Percentiles rank a stretch among this genome's conserved stretches.
Evolutionary conservation across 108 stramenopile genomes (phyloP).

Genomic region (Schizochytrium sp.): DNA sequence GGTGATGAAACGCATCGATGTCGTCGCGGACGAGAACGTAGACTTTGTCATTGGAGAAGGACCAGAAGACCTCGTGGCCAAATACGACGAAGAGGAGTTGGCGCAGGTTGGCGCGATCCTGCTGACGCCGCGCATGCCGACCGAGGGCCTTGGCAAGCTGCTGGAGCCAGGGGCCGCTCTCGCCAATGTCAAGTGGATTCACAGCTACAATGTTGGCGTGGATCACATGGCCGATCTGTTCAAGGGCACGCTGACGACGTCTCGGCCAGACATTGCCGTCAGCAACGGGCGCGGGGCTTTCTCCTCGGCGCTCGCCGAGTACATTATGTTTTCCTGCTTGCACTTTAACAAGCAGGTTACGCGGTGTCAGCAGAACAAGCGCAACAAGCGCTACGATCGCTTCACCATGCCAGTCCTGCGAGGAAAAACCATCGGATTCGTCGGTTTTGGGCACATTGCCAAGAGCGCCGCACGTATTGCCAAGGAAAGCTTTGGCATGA

Average conservation of each 20-base stretch:
- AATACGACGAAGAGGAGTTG: too few species aligned
- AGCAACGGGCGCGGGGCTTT: conserved; percentile 31
- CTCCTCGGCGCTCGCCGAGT: conserved; percentile 25
- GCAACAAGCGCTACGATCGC: neutral
- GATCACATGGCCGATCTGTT: neutral
- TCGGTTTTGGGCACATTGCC: conserved; percentile 86
- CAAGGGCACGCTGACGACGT: neutral
- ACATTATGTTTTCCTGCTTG: neutral
- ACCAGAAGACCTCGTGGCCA: too few species aligned
- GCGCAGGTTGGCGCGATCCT: too few species aligned
- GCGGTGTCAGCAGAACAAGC: neutral
- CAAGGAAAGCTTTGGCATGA: conserved; percentile 63
- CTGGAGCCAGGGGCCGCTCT: neutral
- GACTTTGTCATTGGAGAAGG: too few species aligned
- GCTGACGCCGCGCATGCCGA: too few species aligned
- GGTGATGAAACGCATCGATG: too few species aligned
- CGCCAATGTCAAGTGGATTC: conserved; percentile 6
- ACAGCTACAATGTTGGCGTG: conserved; percentile 15
- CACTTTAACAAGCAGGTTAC: conserved; percentile 26
- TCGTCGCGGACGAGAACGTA: too few species aligned
- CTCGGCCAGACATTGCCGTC: neutral
- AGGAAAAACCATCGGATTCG: conserved; percentile 58
- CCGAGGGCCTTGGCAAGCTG: neutral
- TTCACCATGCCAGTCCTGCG: conserved; percentile 21
- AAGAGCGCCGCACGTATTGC: conserved; percentile 63